Conservation (phyloP, 2,329 filamentous ascomycete species). For the Colletotrichum magnum region DNA sequence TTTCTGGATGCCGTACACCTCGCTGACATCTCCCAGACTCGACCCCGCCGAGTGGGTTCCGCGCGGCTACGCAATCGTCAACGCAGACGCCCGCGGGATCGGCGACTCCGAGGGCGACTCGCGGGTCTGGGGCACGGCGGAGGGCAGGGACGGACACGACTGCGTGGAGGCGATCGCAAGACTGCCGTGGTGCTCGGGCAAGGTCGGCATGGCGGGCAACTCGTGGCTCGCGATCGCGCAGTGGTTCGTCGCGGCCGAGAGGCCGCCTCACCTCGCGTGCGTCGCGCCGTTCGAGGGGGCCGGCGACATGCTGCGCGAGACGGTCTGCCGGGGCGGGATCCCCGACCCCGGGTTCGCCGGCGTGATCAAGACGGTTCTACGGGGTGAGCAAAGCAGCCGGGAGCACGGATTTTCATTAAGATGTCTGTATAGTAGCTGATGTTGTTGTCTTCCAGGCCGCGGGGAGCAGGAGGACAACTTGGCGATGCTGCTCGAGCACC, state of each 20-base stretch:
- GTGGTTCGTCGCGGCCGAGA: constrained; percentile 24
- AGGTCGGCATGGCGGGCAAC: constrained; percentile 14
- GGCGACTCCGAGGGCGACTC: constrained; percentile 22
- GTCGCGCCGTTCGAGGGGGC: constrained; percentile 20
- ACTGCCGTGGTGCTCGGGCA: constrained; percentile 20
- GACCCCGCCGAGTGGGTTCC: constrained; percentile 26
- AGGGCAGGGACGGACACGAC: constrained; percentile 26
- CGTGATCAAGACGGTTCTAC: not conserved
- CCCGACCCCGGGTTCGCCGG: not conserved
- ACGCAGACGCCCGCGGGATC: constrained; percentile 10
- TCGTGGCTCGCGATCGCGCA: constrained; percentile 19
- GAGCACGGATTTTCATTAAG: too few species aligned
- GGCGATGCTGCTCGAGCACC: not conserved
- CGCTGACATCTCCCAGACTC: not conserved
- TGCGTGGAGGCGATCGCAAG: constrained; percentile 27
- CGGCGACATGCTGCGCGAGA: constrained; percentile 18
- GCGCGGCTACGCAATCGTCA: constrained; percentile 20
- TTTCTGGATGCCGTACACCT: too few species aligned
- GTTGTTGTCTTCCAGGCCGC: not conserved
- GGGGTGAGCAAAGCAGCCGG: not conserved
- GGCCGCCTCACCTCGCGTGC: constrained; percentile 17
- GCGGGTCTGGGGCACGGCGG: constrained; percentile 5
- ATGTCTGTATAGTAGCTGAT: not conserved
- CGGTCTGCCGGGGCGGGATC: constrained; percentile 6
- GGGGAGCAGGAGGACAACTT: not conserved